Conservation (phyloP, 2,329 filamentous ascomycete genomes). For the Cladosporium cucumerinum region DNA sequence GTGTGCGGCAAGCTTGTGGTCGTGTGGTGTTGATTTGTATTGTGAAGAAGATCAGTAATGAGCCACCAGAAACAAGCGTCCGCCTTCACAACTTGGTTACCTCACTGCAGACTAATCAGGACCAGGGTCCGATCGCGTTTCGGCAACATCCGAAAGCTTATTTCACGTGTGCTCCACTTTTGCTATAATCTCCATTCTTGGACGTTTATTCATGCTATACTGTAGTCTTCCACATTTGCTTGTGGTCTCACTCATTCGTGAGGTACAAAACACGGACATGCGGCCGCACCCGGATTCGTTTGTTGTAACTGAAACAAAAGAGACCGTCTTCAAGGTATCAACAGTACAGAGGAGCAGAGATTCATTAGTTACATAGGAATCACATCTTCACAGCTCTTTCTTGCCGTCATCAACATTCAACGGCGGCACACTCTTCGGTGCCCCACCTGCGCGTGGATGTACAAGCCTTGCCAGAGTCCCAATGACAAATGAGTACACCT, state of each 20-base stretch:
- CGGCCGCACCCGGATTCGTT: too few relatives aligned
- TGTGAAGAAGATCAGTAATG: background rate
- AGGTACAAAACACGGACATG: background rate
- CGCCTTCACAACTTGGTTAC: background rate
- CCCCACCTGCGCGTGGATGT: background rate
- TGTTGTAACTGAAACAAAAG: too few relatives aligned
- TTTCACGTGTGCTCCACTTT: background rate
- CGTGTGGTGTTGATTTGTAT: background rate
- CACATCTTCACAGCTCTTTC: conserved; percentile 6
- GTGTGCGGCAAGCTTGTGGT: background rate
- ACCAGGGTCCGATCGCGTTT: background rate
- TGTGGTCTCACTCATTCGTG: background rate
- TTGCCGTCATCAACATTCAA: background rate
- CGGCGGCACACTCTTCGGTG: background rate
- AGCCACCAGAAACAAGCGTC: background rate
- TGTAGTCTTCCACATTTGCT: background rate
- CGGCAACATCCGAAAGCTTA: background rate
- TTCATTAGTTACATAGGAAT: background rate
- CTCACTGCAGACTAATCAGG: background rate
- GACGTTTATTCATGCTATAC: too few relatives aligned
- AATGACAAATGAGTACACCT: conserved; percentile 16
- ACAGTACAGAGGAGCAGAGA: background rate
- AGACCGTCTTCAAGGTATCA: background rate
- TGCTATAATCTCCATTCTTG: too few relatives aligned
- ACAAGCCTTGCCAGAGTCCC: conserved; percentile 10